Percentiles rank a stretch among this genome's conserved stretches.
Evolutionary conservation across 1,284 basidiomycete genomes (phyloP).

Genomic region (Microbotryomycetes sp.): DNA sequence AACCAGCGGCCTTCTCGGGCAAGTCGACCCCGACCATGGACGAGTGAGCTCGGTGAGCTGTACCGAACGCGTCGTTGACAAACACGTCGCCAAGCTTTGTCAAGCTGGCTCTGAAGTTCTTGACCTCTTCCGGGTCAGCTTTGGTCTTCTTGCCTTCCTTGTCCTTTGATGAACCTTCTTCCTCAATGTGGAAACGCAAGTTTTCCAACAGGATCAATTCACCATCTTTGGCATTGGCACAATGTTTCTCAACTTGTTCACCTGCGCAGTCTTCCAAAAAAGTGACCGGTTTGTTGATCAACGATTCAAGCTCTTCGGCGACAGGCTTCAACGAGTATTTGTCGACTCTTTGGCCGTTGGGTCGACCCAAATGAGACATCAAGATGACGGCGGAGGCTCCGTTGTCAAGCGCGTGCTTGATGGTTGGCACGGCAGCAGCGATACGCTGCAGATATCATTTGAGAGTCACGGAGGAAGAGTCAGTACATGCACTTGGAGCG

Average conservation of each 20-base stretch:
- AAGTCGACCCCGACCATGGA: constrained; percentile 97
- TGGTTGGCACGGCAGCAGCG: constrained; percentile 89
- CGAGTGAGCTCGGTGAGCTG: constrained; percentile 95
- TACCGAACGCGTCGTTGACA: constrained; percentile 98
- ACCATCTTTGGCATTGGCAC: constrained; percentile 63
- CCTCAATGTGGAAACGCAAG: constrained; percentile 95
- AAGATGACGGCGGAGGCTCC: constrained; percentile 69
- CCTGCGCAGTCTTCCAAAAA: constrained; percentile 88
- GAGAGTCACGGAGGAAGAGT: not conserved
- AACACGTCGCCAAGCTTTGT: constrained; percentile 94
- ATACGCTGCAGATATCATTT: constrained; percentile 62
- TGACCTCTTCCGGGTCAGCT: constrained; percentile 74
- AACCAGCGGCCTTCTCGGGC: constrained; percentile 87
- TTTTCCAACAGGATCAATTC: constrained; percentile 93
- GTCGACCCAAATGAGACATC: constrained; percentile 97
- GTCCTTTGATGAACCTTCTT: constrained; percentile 91
- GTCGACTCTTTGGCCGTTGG: constrained; percentile 79
- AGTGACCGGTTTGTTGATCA: constrained; percentile 55
- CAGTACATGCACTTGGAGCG: not conserved
- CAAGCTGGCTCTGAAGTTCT: constrained; percentile 76
- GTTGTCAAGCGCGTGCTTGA: constrained; percentile 86
- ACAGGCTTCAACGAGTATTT: constrained; percentile 93
- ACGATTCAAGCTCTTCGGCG: constrained; percentile 43
- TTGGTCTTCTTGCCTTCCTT: constrained; percentile 88
- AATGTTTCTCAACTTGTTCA: constrained; percentile 66